These are phyloP conservation scores for Neotropicomus parvogracilis DNA, from an alignment of 1,284 basidiomycete species.

Conservation along the genomic window DNA sequence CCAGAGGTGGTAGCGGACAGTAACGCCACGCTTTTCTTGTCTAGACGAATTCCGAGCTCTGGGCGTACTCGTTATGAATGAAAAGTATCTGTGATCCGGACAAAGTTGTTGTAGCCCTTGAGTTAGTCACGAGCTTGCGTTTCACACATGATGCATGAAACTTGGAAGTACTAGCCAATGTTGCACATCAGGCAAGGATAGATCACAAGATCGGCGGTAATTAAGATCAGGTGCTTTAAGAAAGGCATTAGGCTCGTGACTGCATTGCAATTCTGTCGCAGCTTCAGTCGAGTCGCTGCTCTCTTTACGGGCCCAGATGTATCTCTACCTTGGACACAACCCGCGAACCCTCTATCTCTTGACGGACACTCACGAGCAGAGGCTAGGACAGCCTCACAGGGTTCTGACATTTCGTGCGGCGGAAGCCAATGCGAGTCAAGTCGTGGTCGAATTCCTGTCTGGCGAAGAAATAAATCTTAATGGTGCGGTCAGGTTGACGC, in stretches of 20 bases:
- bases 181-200: background rate
- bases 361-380: slow-evolving; percentile 64
- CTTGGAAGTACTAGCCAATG: background rate
- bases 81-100: background rate
- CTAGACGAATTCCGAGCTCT: slow-evolving; percentile 18
- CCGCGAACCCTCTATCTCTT: slow-evolving; percentile 71
- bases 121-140: slow-evolving; percentile 2
- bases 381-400: slow-evolving; percentile 51
- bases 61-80: slow-evolving; percentile 17
- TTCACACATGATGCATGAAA: slow-evolving; percentile 5
- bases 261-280: too few relatives aligned
- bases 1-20: slow-evolving; percentile 7
- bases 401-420: slow-evolving; percentile 70
- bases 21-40: slow-evolving; percentile 12
- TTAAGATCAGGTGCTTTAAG: too few relatives aligned
- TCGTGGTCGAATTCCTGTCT: slow-evolving; percentile 80
- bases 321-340: slow-evolving; percentile 63
- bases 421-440: slow-evolving; percentile 53
- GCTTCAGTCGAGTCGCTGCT: too few relatives aligned
- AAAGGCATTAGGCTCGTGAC: too few relatives aligned
- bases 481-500: slow-evolving; percentile 60
- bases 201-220: too few relatives aligned
- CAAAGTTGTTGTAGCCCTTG: background rate
- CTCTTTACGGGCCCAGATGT: slow-evolving; percentile 41
- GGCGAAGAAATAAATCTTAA: slow-evolving; percentile 68